Evolutionary conservation across 1,139 yeast genomes (phyloP).

Genomic region (Saccharomycopsis crataegensis): DNA sequence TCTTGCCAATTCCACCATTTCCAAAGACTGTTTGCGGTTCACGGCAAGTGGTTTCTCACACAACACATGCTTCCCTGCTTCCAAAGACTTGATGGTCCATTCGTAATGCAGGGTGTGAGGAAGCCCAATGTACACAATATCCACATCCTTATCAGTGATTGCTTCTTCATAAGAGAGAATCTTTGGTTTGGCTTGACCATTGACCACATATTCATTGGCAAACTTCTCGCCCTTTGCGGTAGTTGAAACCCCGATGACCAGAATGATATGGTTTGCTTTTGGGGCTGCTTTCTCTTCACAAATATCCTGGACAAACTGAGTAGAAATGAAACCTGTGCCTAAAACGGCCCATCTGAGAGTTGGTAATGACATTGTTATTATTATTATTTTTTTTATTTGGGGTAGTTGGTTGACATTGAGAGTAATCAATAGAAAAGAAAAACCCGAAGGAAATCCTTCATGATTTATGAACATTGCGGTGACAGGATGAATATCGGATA

Average conservation of each 20-base stretch:
- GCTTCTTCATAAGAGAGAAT: constrained; percentile 30
- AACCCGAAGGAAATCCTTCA: too few relatives aligned
- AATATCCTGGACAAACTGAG: constrained; percentile 15
- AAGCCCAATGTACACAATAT: constrained; percentile 51
- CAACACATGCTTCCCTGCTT: constrained; percentile 48
- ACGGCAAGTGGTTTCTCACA: constrained; percentile 59
- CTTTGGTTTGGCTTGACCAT: constrained; percentile 1
- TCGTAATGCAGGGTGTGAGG: constrained; percentile 52
- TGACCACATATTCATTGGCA: neutral
- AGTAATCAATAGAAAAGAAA: too few relatives aligned
- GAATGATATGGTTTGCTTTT: constrained; percentile 7
- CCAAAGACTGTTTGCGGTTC: constrained; percentile 40
- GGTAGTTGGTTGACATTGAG: too few relatives aligned
- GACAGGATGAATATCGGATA: neutral
- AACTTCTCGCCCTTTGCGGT: constrained; percentile 15
- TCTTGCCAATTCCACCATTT: constrained; percentile 39
- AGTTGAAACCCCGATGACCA: constrained; percentile 15
- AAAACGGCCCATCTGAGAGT: constrained; percentile 16
- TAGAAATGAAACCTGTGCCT: constrained; percentile 16
- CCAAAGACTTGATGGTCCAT: constrained; percentile 42
- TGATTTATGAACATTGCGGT: neutral
- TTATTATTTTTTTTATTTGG: neutral
- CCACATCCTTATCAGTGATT: constrained; percentile 38
- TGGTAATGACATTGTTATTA: neutral
- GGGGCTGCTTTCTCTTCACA: constrained; percentile 1